phyloP scores from a whole-genome alignment of 129 eudicot species.

The Erigeron canadensis region DNA sequence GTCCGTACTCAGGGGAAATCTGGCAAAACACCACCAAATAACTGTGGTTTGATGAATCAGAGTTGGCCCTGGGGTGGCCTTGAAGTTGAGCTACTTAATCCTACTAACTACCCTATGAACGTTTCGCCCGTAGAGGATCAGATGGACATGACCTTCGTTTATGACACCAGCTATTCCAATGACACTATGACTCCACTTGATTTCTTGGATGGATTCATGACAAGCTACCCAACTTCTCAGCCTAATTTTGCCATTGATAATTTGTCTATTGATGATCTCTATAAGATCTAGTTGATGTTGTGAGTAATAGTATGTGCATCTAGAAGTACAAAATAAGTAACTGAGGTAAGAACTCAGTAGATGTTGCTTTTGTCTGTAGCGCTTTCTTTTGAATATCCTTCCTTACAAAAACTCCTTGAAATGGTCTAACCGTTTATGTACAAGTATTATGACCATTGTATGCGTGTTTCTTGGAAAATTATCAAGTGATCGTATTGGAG shows the following conservation, averaged over 20 bases:
- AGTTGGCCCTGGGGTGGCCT: constrained; percentile 32
- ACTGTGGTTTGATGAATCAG: constrained; percentile 26
- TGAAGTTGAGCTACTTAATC: constrained; percentile 35
- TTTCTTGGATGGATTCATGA: constrained; percentile 54
- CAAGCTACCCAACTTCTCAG: constrained; percentile 48
- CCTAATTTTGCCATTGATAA: constrained; percentile 56
- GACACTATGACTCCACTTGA: constrained; percentile 55
- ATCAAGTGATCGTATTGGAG: no score
- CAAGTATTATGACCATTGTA: constrained; percentile 6
- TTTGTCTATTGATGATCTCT: constrained; percentile 54
- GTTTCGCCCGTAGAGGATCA: constrained; percentile 36
- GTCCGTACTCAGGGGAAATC: constrained; percentile 9
- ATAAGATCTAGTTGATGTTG: constrained; percentile 38
- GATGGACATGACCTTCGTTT: constrained; percentile 44
- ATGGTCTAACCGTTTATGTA: constrained; percentile 25
- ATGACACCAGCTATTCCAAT: constrained; percentile 57
- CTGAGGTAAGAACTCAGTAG: constrained; percentile 30
- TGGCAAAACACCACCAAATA: constrained; percentile 11
- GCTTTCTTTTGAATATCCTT: constrained; percentile 29
- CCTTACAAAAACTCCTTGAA: constrained; percentile 29
- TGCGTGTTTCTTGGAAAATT: no score
- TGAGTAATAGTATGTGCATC: constrained; percentile 33
- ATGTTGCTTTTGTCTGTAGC: constrained; percentile 30
- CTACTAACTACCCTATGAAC: constrained; percentile 26
- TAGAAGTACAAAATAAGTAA: constrained; percentile 34